These are phyloP conservation scores for Chondrostereum purpureum DNA, from an alignment of 1,284 basidiomycete genomes.

Conservation along the genomic window DNA sequence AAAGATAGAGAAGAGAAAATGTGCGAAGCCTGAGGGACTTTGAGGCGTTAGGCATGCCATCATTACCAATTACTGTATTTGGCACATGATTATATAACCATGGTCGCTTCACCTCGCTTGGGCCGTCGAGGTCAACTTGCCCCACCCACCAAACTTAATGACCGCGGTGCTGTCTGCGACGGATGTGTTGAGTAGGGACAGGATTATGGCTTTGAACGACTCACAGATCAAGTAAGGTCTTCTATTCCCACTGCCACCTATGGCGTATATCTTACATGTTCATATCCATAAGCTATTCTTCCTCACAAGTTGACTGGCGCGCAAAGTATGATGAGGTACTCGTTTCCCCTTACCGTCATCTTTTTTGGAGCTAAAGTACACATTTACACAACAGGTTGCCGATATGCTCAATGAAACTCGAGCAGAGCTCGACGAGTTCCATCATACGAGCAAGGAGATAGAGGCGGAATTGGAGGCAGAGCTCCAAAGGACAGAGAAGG, in stretches of 20 bases:
- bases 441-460: constrained; percentile 84
- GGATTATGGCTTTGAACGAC: constrained; percentile 58
- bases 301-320: constrained; percentile 61
- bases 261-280: too few relatives aligned
- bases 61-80: background rate
- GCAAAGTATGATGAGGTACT: constrained; percentile 72
- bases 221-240: constrained; percentile 47
- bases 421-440: constrained; percentile 87
- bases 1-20: constrained; percentile 78
- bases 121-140: too few relatives aligned
- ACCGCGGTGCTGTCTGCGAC: constrained; percentile 58
- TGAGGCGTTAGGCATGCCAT: constrained; percentile 24
- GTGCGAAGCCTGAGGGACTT: constrained; percentile 76
- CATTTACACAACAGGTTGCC: too few relatives aligned
- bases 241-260: constrained; percentile 10
- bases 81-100: too few relatives aligned
- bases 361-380: constrained; percentile 17
- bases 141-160: too few relatives aligned
- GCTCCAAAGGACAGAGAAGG: constrained; percentile 80
- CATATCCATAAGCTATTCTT: constrained; percentile 45
- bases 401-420: constrained; percentile 84
- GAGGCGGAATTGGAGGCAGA: constrained; percentile 91
- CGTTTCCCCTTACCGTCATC: constrained; percentile 1
- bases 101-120: too few relatives aligned
- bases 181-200: constrained; percentile 52